Percentiles rank a stretch among this genome's conserved stretches.
Conservation (phyloP, 192 early-diverging fungal genomes). For the Entophlyctis luteolus region DNA sequence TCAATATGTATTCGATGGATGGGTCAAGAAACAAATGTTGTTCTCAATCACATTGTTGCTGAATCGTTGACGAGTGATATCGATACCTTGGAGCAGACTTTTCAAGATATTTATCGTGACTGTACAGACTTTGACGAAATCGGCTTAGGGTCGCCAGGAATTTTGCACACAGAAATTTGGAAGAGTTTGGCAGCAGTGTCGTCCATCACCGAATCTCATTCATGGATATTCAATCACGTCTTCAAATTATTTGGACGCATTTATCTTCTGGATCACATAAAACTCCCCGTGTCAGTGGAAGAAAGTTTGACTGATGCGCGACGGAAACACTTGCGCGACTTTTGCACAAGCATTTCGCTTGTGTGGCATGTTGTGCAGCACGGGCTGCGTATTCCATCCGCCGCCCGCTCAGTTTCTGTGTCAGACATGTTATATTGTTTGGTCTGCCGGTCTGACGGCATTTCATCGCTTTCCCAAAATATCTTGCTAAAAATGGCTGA, state of each 20-base stretch:
- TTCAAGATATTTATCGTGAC: slow-evolving; percentile 22
- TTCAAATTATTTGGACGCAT: slow-evolving; percentile 18
- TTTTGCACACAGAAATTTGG: slow-evolving; percentile 6
- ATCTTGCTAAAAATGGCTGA: slow-evolving; percentile 1
- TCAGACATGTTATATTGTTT: slow-evolving; percentile 19
- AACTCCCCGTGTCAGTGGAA: background rate
- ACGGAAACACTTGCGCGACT: background rate
- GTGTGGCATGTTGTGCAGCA: slow-evolving; percentile 24
- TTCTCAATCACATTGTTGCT: background rate
- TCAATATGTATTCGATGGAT: background rate
- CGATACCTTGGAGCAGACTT: slow-evolving; percentile 11
- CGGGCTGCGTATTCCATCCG: background rate
- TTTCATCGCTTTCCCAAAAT: slow-evolving; percentile 3
- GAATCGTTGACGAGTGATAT: slow-evolving; percentile 14
- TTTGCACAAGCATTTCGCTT: background rate
- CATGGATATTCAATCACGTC: slow-evolving; percentile 5
- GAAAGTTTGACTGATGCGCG: background rate
- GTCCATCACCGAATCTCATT: too few species aligned
- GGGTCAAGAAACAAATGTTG: background rate
- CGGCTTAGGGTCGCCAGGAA: background rate
- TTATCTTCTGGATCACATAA: slow-evolving; percentile 9
- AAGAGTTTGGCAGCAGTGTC: background rate
- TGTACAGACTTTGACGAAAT: background rate
- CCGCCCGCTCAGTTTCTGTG: background rate
- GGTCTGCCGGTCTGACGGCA: slow-evolving; percentile 13